These are phyloP conservation scores for Ogataea henricii DNA, from an alignment of 805 yeast species.

Conservation along the genomic window DNA sequence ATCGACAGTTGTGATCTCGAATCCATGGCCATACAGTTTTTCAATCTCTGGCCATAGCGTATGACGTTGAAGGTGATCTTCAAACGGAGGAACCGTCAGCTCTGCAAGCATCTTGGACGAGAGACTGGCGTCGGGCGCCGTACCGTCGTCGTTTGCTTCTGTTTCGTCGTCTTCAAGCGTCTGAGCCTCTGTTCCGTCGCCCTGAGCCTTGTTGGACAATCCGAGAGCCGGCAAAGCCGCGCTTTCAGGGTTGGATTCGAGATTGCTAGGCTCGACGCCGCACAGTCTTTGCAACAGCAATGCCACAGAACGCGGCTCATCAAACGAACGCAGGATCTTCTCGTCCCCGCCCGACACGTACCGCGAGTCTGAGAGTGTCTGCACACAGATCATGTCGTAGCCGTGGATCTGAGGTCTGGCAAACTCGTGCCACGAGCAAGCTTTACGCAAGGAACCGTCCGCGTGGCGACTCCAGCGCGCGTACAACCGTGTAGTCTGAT, in stretches of 20 bases:
- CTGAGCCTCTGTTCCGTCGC: conserved; percentile 44
- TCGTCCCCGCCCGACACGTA: conserved; percentile 97
- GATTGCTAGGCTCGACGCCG: conserved; percentile 36
- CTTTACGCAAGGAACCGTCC: conserved; percentile 34
- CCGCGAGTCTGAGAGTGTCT: conserved; percentile 56
- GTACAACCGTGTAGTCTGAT: conserved; percentile 88
- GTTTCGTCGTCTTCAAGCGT: conserved; percentile 41
- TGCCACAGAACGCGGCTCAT: conserved; percentile 80
- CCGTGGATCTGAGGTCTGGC: conserved; percentile 99
- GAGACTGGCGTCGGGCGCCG: conserved; percentile 31
- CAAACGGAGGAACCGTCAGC: conserved; percentile 70
- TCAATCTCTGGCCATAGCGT: conserved; percentile 95
- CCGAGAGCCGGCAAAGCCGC: conserved; percentile 94
- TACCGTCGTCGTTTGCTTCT: conserved; percentile 43
- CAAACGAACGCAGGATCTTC: conserved; percentile 85
- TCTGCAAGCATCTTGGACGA: conserved; percentile 49
- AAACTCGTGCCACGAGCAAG: conserved; percentile 78
- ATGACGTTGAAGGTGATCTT: conserved; percentile 87
- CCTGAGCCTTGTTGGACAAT: conserved; percentile 83
- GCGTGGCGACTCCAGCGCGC: conserved; percentile 55
- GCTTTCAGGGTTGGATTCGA: conserved; percentile 62
- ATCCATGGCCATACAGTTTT: conserved; percentile 96
- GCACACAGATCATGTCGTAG: conserved; percentile 87
- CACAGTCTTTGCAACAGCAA: conserved; percentile 57
- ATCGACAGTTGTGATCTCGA: conserved; percentile 82